Conservation (phyloP, 352 stramenopile species). For the Peronosclerospora sorghi region DNA sequence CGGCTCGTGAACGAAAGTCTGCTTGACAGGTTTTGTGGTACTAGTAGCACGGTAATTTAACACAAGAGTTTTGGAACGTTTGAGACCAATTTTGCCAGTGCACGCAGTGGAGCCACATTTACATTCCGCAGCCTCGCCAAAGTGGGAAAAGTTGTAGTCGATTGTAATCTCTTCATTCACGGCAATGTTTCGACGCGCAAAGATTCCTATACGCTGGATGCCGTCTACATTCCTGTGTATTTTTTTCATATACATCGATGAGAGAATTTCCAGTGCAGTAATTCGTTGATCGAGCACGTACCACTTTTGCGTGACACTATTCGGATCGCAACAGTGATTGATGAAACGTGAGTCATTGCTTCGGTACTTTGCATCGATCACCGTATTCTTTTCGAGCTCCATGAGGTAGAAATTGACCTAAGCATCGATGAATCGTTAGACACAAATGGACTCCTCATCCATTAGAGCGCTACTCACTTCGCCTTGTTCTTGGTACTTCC, state of each 20-base stretch:
- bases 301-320: conserved; percentile 92
- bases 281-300: conserved; percentile 11
- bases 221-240: conserved; percentile 52
- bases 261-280: conserved; percentile 1
- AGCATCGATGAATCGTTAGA: background rate
- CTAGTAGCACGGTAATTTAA: conserved; percentile 13
- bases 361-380: conserved; percentile 80
- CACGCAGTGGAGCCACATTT: conserved; percentile 65
- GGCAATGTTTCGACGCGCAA: conserved; percentile 47
- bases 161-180: conserved; percentile 69
- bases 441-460: background rate
- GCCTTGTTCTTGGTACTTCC: conserved; percentile 41
- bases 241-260: background rate
- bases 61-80: conserved; percentile 33
- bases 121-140: conserved; percentile 63
- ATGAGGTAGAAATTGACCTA: conserved; percentile 83
- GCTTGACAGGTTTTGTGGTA: conserved; percentile 18
- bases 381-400: conserved; percentile 74
- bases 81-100: conserved; percentile 64
- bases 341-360: conserved; percentile 93
- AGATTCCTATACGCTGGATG: conserved; percentile 68
- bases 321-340: conserved; percentile 92
- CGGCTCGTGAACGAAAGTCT: too few relatives aligned
- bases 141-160: conserved; percentile 82
- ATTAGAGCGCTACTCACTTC: conserved; percentile 22